Evolutionary conservation across 768 basidiomycete genomes (phyloP), one percentile per base, ranked within the genome.

Genomic region (Russula sp.): DNA sequence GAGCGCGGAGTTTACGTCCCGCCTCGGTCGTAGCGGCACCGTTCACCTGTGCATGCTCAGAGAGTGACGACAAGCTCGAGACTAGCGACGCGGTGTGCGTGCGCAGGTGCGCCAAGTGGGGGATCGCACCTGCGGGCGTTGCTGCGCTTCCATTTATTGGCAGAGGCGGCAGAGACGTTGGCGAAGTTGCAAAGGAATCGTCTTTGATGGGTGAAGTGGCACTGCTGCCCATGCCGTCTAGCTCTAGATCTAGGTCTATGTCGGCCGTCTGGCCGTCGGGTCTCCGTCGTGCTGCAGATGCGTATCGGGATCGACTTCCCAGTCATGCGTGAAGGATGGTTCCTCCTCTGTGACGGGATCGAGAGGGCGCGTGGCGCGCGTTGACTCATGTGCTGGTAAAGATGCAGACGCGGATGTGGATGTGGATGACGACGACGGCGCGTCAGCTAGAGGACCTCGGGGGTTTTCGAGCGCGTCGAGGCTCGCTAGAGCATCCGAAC

Each of bases 11-110:
- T 75, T 90, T 92, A 44, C 92, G 83, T 52, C 90, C 91, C 0
- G 92, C 88, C 62, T 95, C 92, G 1, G 91, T 86, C 11, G 90
- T 88, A 5, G 87, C 88, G 1, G 89, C 93, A 11, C 87, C 85
- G 70, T 92, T 92, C 56, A 93, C 90, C 72, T 95, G 92, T 16
- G 91, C 89, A 64, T 93, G 90, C 70, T 95, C 92, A 28, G 89
- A 91, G 67, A 94, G 84, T 38, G 85, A 83, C 2, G 86, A 82
- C 51, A 95, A 81, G 13, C 90, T 88, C 26, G 86, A 77, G 52
- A 89, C 85, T 57, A 94, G 83, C 10, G 90, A 88, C 10, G 85
- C 74, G 0, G 92, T 94, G 72, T 85, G 82, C 26, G 84, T 81
- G 49, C 92, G 87, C 62, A 94, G 78, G 67, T 89, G 81, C 3